Evolutionary conservation across 495 filamentous ascomycete species (phyloP).

Genomic region (Collariella sp.): DNA sequence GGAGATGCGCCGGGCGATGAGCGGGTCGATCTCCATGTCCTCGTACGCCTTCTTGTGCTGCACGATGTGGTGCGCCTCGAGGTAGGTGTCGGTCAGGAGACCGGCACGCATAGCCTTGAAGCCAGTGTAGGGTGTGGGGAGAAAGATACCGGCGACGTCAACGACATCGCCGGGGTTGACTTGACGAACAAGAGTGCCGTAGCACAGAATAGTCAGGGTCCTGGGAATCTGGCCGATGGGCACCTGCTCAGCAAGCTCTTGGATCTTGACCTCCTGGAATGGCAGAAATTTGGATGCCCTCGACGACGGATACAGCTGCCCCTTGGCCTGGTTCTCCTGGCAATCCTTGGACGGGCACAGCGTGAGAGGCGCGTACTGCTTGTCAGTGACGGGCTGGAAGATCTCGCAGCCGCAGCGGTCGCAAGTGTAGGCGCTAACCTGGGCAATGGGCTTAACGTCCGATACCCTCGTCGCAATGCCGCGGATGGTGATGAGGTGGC

Average conservation of each 20-base stretch:
- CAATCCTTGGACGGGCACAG: constrained; percentile 85
- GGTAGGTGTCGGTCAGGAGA: constrained; percentile 89
- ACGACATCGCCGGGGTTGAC: constrained; percentile 91
- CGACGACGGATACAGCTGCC: constrained; percentile 86
- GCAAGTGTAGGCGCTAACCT: constrained; percentile 95
- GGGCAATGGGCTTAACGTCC: constrained; percentile 94
- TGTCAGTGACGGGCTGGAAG: constrained; percentile 90
- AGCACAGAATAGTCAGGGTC: constrained; percentile 78
- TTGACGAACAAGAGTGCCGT: constrained; percentile 73
- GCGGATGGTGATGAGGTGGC: constrained; percentile 85
- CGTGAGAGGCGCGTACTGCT: constrained; percentile 77
- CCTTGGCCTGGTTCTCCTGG: constrained; percentile 80
- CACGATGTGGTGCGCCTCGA: constrained; percentile 85
- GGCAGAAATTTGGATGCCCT: constrained; percentile 93
- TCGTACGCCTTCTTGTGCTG: constrained; percentile 98
- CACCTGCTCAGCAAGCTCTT: constrained; percentile 97
- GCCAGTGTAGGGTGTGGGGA: constrained; percentile 94
- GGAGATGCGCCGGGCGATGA: constrained; percentile 70
- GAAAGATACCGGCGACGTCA: constrained; percentile 88
- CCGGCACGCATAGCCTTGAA: constrained; percentile 95
- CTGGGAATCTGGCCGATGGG: constrained; percentile 95
- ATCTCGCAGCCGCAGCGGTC: constrained; percentile 94
- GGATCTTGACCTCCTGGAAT: constrained; percentile 97
- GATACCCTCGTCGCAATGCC: constrained; percentile 93
- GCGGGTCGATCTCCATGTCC: constrained; percentile 64